phyloP scores from a whole-genome alignment of 179 eudicot genomes.

The Nepenthes alata region DNA sequence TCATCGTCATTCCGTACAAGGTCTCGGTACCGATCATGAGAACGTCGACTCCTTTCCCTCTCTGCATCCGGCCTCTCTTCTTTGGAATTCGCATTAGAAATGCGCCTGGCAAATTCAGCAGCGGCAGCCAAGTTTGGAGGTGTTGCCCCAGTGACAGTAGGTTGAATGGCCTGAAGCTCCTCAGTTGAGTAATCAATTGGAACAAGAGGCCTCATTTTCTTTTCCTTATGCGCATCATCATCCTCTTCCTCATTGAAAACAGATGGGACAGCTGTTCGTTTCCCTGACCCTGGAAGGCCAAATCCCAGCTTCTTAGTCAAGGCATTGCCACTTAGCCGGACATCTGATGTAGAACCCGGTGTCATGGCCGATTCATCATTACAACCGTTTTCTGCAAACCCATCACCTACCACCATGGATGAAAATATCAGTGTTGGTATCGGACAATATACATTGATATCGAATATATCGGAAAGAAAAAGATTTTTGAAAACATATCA shows the following conservation, averaged over 20 bases:
- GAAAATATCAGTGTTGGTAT: too few species aligned
- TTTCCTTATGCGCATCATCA: conserved; percentile 81
- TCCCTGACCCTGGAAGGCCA: conserved; percentile 84
- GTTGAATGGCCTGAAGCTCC: conserved; percentile 56
- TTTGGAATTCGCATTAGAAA: conserved; percentile 31
- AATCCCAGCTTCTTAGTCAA: conserved; percentile 71
- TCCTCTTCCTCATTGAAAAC: conserved; percentile 89
- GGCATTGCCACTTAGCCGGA: conserved; percentile 28
- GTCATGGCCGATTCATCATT: conserved; percentile 36
- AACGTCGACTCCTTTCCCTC: conserved; percentile 57
- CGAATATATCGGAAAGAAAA: too few species aligned
- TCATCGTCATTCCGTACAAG: conserved; percentile 47
- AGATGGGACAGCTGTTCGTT: conserved; percentile 76
- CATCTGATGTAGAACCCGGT: conserved; percentile 32
- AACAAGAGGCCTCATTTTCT: conserved; percentile 94
- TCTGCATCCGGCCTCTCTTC: conserved; percentile 59
- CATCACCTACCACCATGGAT: conserved; percentile 29
- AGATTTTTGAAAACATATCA: too few species aligned
- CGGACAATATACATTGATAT: too few species aligned
- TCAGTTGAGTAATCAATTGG: conserved; percentile 93
- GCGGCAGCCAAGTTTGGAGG: conserved; percentile 41
- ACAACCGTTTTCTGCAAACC: conserved; percentile 45
- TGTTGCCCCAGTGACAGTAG: conserved; percentile 30
- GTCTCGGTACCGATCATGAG: conserved; percentile 60
- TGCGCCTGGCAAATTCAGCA: conserved; percentile 61